Evolutionary conservation across 257 asterid genomes (phyloP), one percentile per base, ranked within the genome.

Genomic region (Parsonsia alboflavescens): DNA sequence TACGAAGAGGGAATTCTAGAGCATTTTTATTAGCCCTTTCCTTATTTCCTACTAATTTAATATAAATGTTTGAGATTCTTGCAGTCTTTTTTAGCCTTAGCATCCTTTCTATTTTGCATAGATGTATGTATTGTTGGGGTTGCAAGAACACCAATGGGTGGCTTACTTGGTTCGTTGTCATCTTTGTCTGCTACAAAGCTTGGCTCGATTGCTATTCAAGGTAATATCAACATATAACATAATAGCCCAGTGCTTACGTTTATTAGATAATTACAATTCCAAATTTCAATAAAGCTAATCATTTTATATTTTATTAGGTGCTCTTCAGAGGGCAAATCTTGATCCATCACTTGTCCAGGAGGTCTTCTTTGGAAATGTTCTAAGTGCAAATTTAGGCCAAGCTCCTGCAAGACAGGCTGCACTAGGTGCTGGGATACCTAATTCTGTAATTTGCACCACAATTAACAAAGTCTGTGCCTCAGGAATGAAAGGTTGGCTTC

Each of bases 361-460:
- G 86, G 92, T 94, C 58, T 94, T 90, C 89, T 90, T 91, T 52
- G 98, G 98, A 64, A 94, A 94, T 80, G 97, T 94, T 78, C 94
- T 94, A 33, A 85, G 95, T 76, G 97, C 97, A n/a, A 94, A 94
- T 85, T 88, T 94, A 87, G 98, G 98, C 77, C 98, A 91, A 87
- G 98, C 98, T 79, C 98, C 98, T 19, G 98, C 98, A n/a, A 86
- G 97, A 82, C 98, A 94, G 80, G 97, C 97, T 77, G 97, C 97
- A 62, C 82, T 94, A 70, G 97, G 97, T 79, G 99, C 97, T 15
- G 97, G 97, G 26, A 72, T 94, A 75, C 99, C 97, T 22, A 68
- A 86, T 73, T 85, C 97, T 5, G 99, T 89, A n/a, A 73, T 87
- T 84, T 94, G 99, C 88, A 94, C 97, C 36, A 87, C 96, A 73